Conservation (phyloP, 73 alveolate species). For the Strombidium stylifer region DNA sequence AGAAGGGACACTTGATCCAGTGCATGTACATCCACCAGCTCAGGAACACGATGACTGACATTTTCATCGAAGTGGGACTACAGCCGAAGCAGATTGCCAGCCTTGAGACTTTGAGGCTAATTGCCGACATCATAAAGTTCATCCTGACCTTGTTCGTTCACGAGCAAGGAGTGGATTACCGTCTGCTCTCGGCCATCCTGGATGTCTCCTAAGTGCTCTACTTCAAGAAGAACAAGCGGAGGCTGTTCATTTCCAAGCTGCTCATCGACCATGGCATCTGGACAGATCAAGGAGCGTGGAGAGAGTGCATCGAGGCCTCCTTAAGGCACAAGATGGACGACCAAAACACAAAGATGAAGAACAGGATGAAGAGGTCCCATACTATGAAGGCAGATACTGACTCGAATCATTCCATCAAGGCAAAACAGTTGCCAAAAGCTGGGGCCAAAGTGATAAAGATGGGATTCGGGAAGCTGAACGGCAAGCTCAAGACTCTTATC, state of each 20-base stretch:
- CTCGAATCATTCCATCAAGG: too few species aligned
- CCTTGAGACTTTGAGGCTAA: slow-evolving; percentile 8
- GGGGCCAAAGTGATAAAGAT: too few species aligned
- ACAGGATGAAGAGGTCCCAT: too few species aligned
- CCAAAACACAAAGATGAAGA: too few species aligned
- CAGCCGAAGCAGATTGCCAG: slow-evolving; percentile 3
- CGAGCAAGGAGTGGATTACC: slow-evolving; percentile 17
- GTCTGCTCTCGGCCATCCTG: slow-evolving; percentile 18
- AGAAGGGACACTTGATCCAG: slow-evolving; percentile 21
- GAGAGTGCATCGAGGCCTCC: slow-evolving; percentile 38
- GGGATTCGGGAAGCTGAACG: too few species aligned
- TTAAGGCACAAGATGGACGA: too few species aligned
- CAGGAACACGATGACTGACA: slow-evolving; percentile 18
- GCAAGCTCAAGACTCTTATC: too few species aligned
- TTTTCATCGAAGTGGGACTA: slow-evolving; percentile 11
- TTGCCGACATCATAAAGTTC: slow-evolving; percentile 31
- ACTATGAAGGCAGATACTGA: too few species aligned
- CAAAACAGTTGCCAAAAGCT: too few species aligned
- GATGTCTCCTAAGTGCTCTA: slow-evolving; percentile 20
- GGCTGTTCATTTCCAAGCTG: slow-evolving; percentile 25
- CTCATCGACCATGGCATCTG: slow-evolving; percentile 59
- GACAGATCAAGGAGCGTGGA: slow-evolving; percentile 51
- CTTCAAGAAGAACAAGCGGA: slow-evolving; percentile 22
- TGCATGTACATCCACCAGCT: background rate
- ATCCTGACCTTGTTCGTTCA: slow-evolving; percentile 33